Conservation (phyloP, 495 filamentous ascomycete species). For the Pyrenopolyporus hunteri region DNA sequence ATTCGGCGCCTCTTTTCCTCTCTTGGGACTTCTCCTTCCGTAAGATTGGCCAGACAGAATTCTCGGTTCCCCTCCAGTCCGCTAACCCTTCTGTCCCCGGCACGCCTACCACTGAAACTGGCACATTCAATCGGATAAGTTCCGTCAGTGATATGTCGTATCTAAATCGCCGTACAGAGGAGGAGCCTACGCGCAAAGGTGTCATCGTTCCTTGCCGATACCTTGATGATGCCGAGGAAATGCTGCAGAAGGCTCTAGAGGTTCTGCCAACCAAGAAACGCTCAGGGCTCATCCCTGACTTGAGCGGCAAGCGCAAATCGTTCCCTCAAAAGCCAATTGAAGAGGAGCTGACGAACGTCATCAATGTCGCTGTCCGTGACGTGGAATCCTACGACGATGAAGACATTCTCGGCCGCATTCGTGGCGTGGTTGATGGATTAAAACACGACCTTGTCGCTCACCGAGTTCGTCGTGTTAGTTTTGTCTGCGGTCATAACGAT, state of each 20-base stretch:
- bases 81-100: constrained; percentile 82
- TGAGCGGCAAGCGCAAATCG: constrained; percentile 74
- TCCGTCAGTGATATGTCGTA: constrained; percentile 98
- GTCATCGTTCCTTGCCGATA: constrained; percentile 92
- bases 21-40: constrained; percentile 95
- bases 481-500: constrained; percentile 94
- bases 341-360: constrained; percentile 85
- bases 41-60: constrained; percentile 89
- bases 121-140: constrained; percentile 77
- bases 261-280: constrained; percentile 68
- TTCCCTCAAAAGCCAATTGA: constrained; percentile 56
- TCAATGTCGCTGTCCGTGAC: constrained; percentile 91
- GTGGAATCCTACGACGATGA: constrained; percentile 84
- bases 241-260: constrained; percentile 80
- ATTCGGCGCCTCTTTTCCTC: constrained; percentile 75
- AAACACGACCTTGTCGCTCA: constrained; percentile 82
- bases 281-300: constrained; percentile 63
- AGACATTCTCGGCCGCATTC: constrained; percentile 77
- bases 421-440: constrained; percentile 74
- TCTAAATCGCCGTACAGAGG: constrained; percentile 66
- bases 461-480: constrained; percentile 86
- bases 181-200: constrained; percentile 87
- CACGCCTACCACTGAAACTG: constrained; percentile 71
- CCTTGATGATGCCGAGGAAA: constrained; percentile 90
- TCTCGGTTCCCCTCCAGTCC: constrained; percentile 76